phyloP scores from a whole-genome alignment of 176 grass and related monocot genomes.

The Saccharum officinarum region DNA sequence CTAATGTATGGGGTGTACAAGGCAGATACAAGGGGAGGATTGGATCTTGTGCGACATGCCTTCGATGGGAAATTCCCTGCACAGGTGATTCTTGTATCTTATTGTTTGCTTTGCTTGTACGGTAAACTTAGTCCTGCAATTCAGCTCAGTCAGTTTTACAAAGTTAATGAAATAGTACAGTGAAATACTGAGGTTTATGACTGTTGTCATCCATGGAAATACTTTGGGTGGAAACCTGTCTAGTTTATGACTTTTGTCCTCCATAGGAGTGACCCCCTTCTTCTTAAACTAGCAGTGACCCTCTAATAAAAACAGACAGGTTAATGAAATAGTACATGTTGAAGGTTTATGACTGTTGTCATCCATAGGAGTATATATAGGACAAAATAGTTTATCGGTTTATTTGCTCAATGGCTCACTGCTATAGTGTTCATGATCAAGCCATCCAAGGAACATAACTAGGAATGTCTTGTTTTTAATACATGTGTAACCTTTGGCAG shows the following conservation, averaged over 20 bases:
- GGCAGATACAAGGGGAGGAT: constrained; percentile 52
- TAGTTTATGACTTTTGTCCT: too few relatives aligned
- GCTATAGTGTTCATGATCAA: background rate
- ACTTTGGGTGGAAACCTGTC: too few relatives aligned
- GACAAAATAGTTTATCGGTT: background rate
- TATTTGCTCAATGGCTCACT: background rate
- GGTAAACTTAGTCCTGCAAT: constrained; percentile 8
- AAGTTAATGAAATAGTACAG: background rate
- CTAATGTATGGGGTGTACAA: constrained; percentile 77
- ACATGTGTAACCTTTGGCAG: background rate
- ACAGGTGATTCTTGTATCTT: constrained; percentile 48
- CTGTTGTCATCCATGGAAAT: background rate
- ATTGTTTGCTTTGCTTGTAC: background rate
- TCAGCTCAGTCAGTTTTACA: background rate
- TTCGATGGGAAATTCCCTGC: constrained; percentile 62
- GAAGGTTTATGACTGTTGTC: background rate
- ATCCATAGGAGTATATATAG: background rate
- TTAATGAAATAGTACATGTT: background rate
- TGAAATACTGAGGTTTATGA: background rate
- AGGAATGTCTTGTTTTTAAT: background rate
- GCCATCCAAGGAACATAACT: background rate
- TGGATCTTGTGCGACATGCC: constrained; percentile 44
- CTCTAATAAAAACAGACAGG: too few relatives aligned
- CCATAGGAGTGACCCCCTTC: too few relatives aligned
- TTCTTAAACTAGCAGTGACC: too few relatives aligned